Percentiles rank a stretch among this genome's conserved stretches.
Conservation (phyloP, 2,329 filamentous ascomycete genomes). For the Drechmeria coniospora region DNA sequence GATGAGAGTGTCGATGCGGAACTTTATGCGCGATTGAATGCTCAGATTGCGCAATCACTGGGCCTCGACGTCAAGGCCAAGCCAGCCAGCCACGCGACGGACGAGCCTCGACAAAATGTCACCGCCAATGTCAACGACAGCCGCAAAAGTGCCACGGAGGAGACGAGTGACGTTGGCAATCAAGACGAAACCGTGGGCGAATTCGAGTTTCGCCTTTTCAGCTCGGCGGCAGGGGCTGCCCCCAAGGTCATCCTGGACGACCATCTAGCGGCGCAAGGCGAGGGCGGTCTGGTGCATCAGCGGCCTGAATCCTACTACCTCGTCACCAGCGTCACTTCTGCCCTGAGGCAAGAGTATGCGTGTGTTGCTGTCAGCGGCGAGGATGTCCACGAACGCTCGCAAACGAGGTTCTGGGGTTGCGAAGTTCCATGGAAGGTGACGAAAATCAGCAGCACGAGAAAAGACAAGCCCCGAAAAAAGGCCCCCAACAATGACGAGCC, state of each 20-base stretch:
- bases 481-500: not conserved
- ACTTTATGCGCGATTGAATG: constrained; percentile 28
- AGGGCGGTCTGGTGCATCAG: constrained; percentile 18
- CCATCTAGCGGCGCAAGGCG: constrained; percentile 20
- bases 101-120: not conserved
- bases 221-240: constrained; percentile 23
- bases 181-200: constrained; percentile 18
- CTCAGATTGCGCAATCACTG: constrained; percentile 31
- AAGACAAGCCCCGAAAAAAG: not conserved
- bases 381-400: constrained; percentile 30
- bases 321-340: constrained; percentile 19
- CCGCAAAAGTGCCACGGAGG: not conserved
- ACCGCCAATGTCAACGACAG: constrained; percentile 3
- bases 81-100: not conserved
- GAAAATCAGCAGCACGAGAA: constrained; percentile 22
- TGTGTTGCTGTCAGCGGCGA: constrained; percentile 35
- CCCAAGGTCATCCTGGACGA: constrained; percentile 36
- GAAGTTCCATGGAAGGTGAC: constrained; percentile 46
- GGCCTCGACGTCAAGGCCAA: constrained; percentile 18
- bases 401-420: constrained; percentile 35
- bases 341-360: constrained; percentile 23
- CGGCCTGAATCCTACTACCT: constrained; percentile 35
- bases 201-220: constrained; percentile 45
- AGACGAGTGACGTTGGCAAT: constrained; percentile 7
- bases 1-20: constrained; percentile 20